Percentiles rank a stretch among this genome's conserved stretches.
phyloP scores from a whole-genome alignment of 805 yeast genomes.

The Saturnispora hagleri region DNA sequence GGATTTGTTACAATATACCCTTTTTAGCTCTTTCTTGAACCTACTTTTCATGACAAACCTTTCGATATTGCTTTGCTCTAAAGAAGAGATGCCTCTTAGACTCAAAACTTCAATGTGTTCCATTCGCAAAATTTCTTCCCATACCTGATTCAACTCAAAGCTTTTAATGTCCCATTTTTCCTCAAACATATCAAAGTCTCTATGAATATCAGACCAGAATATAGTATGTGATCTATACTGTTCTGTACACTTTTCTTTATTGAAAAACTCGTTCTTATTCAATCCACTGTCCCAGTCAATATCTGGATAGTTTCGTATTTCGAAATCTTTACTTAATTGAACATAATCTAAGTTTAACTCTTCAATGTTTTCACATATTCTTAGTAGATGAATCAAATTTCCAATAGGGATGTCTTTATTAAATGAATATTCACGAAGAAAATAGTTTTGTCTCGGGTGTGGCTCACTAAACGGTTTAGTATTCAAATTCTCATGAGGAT shows the following conservation, averaged over 20 bases:
- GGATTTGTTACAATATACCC: conserved; percentile 35
- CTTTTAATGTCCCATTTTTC: conserved; percentile 1
- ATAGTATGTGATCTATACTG: conserved; percentile 14
- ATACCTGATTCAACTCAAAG: conserved; percentile 39
- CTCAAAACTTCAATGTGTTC: conserved; percentile 16
- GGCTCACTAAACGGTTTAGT: conserved; percentile 27
- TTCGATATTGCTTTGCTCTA: conserved; percentile 22
- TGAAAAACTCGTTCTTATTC: conserved; percentile 16
- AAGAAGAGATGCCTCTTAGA: conserved; percentile 29
- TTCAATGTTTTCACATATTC: conserved; percentile 54
- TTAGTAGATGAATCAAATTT: conserved; percentile 55
- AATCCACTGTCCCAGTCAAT: conserved; percentile 27
- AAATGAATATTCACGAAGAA: conserved; percentile 51
- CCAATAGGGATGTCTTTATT: conserved; percentile 79
- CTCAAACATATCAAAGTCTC: conserved; percentile 25
- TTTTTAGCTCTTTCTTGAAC: conserved; percentile 14
- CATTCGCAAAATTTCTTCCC: conserved; percentile 16
- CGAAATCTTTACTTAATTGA: conserved; percentile 60
- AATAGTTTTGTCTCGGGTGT: conserved; percentile 58
- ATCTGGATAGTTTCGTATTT: conserved; percentile 32
- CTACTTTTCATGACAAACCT: conserved; percentile 11
- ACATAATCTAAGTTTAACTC: conserved; percentile 50
- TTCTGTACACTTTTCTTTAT: conserved; percentile 7
- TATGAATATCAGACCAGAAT: conserved; percentile 26
- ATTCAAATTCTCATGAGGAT: not conserved